Base-by-base conservation (phyloP, 805 yeast species). In the Yamadazyma laniorum region DNA sequence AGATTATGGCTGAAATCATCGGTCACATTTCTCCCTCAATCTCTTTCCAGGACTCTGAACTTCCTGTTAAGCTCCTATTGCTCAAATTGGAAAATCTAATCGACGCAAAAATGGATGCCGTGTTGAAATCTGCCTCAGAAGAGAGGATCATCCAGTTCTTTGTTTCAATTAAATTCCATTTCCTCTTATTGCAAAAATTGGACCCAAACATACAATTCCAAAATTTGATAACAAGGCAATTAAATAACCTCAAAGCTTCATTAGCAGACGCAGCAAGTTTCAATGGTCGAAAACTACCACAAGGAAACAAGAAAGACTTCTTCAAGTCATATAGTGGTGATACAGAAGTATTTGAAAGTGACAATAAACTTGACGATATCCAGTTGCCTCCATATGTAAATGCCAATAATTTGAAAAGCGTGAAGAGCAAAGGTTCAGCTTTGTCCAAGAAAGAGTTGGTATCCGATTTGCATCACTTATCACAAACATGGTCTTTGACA, bases 371-470 rank as follows among this genome's bases (percentile, higher is more conserved):
- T 5, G 71, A 67, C 34, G 49, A 59, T 16, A 55, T 68, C 14
- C 59, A 61, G 30, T 50, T 68, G 16, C 74, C 74, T 1, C 58
- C 65, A 3, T 53, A 56, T 30, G 61, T 68, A 12, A 57, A 68
- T 42, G 65, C 66, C 2, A 51, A 43, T 12, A 58, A 55, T 18
- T 45, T 68, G 6, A 45, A 55, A 1, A 51, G 42, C n/a, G 25
- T 45, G 25, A 32, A 27, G 44, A 19, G 29, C 45, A 39, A 16
- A 22, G 11, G n/a, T 9, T 9, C 9, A 9, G 22, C 18, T 19
- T 9, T 15, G 13, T 8, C 29, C 5, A 25, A 21, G 25, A 18
- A 31, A 21, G 34, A 34, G 2, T 25, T 34, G 8, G 18, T 25
- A 8, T 26, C 34, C 13, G 29, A 32, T 21, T 27, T 25, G 14